These are phyloP conservation scores for Pyronema domesticum DNA, from an alignment of 495 filamentous ascomycete species.

Conservation along the genomic window DNA sequence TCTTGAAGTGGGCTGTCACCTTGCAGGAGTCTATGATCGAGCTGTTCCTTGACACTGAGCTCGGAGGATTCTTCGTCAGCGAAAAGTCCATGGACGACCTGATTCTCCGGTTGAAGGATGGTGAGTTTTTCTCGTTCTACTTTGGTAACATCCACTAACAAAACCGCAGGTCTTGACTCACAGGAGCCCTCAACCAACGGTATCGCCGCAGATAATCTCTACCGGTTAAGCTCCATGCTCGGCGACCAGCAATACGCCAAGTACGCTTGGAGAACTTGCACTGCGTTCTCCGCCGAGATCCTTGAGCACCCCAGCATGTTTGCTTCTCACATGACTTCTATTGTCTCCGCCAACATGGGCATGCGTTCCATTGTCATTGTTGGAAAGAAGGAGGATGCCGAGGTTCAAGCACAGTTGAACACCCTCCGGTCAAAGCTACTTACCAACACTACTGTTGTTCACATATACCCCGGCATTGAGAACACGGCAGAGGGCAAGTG, in stretches of 20 bases:
- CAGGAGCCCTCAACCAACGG: slow-evolving; percentile 80
- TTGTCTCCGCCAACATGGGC: slow-evolving; percentile 51
- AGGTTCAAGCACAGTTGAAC: slow-evolving; percentile 23
- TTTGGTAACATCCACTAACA: neutral
- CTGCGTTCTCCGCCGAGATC: slow-evolving; percentile 75
- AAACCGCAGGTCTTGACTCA: slow-evolving; percentile 54
- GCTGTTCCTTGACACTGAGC: slow-evolving; percentile 45
- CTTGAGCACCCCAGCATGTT: slow-evolving; percentile 85
- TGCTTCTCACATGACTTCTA: slow-evolving; percentile 52
- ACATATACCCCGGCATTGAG: slow-evolving; percentile 25
- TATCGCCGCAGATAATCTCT: slow-evolving; percentile 63
- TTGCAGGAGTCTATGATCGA: slow-evolving; percentile 59
- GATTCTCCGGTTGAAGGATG: slow-evolving; percentile 78
- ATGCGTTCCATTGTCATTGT: slow-evolving; percentile 31
- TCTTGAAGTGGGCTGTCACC: slow-evolving; percentile 65
- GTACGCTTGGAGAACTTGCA: slow-evolving; percentile 54
- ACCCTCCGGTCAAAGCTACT: slow-evolving; percentile 23
- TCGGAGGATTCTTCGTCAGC: slow-evolving; percentile 79
- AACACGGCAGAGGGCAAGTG: slow-evolving; percentile 29
- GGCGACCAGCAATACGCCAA: slow-evolving; percentile 44
- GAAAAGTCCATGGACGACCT: slow-evolving; percentile 46
- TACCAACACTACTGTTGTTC: slow-evolving; percentile 25
- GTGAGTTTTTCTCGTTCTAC: slow-evolving; percentile 5
- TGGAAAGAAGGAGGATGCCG: slow-evolving; percentile 29
- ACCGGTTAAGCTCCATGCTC: slow-evolving; percentile 55